These are phyloP conservation scores for Boletellus dicymbophilus DNA, from an alignment of 1,284 basidiomycete genomes.

Conservation along the genomic window DNA sequence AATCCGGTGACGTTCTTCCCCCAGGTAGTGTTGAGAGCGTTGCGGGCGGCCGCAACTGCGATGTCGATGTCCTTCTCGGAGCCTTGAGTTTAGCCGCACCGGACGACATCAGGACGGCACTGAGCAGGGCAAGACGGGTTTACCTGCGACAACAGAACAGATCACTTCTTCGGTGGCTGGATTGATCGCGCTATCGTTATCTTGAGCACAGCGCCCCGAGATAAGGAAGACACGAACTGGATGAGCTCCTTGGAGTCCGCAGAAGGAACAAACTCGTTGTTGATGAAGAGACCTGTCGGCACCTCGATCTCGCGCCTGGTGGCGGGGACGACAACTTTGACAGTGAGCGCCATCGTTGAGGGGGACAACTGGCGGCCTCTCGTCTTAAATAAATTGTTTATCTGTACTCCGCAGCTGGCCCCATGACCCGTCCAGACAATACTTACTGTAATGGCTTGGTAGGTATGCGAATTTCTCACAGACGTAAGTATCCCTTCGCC, in stretches of 20 bases:
- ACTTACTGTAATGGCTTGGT: too few species aligned
- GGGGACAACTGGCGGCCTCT: too few species aligned
- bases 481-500: too few species aligned
- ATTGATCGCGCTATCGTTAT: constrained; percentile 56
- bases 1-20: constrained; percentile 85
- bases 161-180: constrained; percentile 76
- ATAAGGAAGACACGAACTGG: constrained; percentile 41
- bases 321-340: constrained; percentile 39
- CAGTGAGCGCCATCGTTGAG: constrained; percentile 42
- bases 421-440: not conserved
- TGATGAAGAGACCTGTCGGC: constrained; percentile 88
- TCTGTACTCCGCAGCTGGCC: constrained; percentile 2
- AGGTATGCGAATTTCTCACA: too few species aligned
- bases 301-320: constrained; percentile 57
- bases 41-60: constrained; percentile 83
- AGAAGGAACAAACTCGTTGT: constrained; percentile 81
- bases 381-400: too few species aligned
- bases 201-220: constrained; percentile 7
- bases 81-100: too few species aligned
- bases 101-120: constrained; percentile 2
- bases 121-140: constrained; percentile 3
- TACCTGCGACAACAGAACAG: constrained; percentile 70
- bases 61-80: constrained; percentile 78
- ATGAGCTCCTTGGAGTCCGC: constrained; percentile 61
- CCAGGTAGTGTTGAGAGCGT: constrained; percentile 88